Base-by-base conservation (phyloP, 192 early-diverging fungal genomes). In the Backusella westeae region DNA sequence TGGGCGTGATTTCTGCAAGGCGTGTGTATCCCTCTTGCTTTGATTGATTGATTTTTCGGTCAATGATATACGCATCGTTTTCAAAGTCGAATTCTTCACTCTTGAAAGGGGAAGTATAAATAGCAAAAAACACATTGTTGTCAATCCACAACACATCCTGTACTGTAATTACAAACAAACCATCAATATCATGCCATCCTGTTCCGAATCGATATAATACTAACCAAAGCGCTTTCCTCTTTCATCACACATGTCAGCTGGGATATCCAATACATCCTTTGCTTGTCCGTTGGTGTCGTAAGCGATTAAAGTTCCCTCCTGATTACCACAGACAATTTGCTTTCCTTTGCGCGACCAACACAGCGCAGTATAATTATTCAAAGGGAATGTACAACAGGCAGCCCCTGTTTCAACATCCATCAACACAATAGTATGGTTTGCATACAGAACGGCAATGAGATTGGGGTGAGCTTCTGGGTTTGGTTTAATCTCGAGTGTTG, bases 341-440 rank as follows among this genome's bases (percentile, higher is more conserved):
- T 95, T 96, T 77, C 96, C 96, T 77, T 97, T 97, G 38, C 86
- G 86, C 42, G 94, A 95, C 96, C 96, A 97, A 52, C 89, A 91
- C 26, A 96, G 86, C 7, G 88, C 81, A 12, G 88, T 88, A 52
- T 86, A 74, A 15, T 73, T 81, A 17, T 69, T 72, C 26, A 78
- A 46, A 34, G 76, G 77, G 19, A 93, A 76, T 9, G 66, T 77
- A 1, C 74, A 87, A 2, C 34, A 15, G 8, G 76, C 72, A 4
- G 76, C 74, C 0, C 76, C 75, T 52, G 66, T 69, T 6, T 70
- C 73, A 14, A 84, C 63, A 65, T 87, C 82, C 3, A 89, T 81
- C 6, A 91, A 81, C 21, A 56, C 49, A 36, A 82, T 74, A 3
- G 49, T 35, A 29, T 80, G 26, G 34, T 79, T 74, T 7, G 69